Conservation (phyloP, 2,329 filamentous ascomycete genomes). For the Penicillium janthinellum region DNA sequence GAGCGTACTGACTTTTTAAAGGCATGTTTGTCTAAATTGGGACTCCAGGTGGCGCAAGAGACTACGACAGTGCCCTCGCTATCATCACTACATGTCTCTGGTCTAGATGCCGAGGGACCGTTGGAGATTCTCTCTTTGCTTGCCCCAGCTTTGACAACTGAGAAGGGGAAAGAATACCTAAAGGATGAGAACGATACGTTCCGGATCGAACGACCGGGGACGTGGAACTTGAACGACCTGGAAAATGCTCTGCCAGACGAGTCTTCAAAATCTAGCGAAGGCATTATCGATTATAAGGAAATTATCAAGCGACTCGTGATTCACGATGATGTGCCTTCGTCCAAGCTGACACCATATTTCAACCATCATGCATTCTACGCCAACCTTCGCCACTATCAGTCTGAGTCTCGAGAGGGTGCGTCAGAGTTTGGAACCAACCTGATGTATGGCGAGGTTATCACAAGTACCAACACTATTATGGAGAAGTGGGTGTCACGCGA, state of each 20-base stretch:
- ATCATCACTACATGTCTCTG: conserved; percentile 80
- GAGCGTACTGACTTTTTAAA: conserved; percentile 73
- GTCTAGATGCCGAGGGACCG: conserved; percentile 65
- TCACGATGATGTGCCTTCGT: conserved; percentile 70
- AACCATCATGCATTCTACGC: conserved; percentile 79
- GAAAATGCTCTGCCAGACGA: conserved; percentile 54
- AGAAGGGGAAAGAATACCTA: conserved; percentile 70
- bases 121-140: conserved; percentile 65
- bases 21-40: conserved; percentile 76
- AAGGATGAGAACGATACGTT: conserved; percentile 83
- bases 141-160: conserved; percentile 67
- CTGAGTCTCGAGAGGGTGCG: conserved; percentile 57
- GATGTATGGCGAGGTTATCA: conserved; percentile 88
- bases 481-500: conserved; percentile 67
- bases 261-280: conserved; percentile 42
- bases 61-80: conserved; percentile 72
- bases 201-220: conserved; percentile 68
- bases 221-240: conserved; percentile 61
- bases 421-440: conserved; percentile 72
- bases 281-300: conserved; percentile 72
- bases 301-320: conserved; percentile 73
- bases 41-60: conserved; percentile 74
- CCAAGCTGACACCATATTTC: conserved; percentile 79
- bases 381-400: conserved; percentile 68
- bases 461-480: conserved; percentile 88